Evolutionary conservation across 2,329 filamentous ascomycete genomes (phyloP).

Genomic region (Bipolaris gigantea): DNA sequence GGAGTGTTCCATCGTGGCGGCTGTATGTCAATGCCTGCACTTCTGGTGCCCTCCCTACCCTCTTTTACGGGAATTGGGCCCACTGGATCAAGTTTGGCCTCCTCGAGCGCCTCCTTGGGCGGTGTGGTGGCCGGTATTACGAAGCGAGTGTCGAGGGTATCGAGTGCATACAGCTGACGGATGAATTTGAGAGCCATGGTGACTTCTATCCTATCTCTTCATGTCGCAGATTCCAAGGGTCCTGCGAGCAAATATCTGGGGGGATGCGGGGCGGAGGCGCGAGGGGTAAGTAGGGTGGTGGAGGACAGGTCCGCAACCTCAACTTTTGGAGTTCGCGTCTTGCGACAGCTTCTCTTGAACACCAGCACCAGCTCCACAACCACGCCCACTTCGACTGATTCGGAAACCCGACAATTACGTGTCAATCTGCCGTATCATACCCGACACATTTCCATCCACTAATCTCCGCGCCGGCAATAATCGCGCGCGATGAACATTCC

Average conservation of each 20-base stretch:
- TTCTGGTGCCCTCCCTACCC: conserved; percentile 27
- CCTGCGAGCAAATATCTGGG: not conserved
- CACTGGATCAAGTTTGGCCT: conserved; percentile 39
- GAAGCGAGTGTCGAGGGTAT: conserved; percentile 73
- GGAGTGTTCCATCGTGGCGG: conserved; percentile 80
- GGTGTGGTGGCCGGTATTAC: conserved; percentile 70
- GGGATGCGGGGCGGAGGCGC: conserved; percentile 14
- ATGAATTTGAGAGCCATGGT: conserved; percentile 51
- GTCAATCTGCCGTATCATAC: conserved; percentile 22
- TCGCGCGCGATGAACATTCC: conserved; percentile 40
- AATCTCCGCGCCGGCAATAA: conserved; percentile 13
- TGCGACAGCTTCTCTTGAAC: conserved; percentile 31
- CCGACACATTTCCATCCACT: not conserved
- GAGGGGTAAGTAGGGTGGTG: conserved; percentile 23
- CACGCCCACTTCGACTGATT: conserved; percentile 7
- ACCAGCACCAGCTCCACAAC: conserved; percentile 28
- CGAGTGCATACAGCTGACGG: conserved; percentile 62
- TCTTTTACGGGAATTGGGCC: conserved; percentile 31
- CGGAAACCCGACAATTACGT: conserved; percentile 21
- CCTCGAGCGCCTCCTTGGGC: conserved; percentile 47
- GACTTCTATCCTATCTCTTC: conserved; percentile 23
- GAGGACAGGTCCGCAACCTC: conserved; percentile 21
- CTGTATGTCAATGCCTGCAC: conserved; percentile 50
- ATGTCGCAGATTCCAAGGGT: conserved; percentile 14
- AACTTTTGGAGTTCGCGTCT: conserved; percentile 33